Evolutionary conservation across 179 eudicot genomes (phyloP).

Genomic region (Silene noctiflora): DNA sequence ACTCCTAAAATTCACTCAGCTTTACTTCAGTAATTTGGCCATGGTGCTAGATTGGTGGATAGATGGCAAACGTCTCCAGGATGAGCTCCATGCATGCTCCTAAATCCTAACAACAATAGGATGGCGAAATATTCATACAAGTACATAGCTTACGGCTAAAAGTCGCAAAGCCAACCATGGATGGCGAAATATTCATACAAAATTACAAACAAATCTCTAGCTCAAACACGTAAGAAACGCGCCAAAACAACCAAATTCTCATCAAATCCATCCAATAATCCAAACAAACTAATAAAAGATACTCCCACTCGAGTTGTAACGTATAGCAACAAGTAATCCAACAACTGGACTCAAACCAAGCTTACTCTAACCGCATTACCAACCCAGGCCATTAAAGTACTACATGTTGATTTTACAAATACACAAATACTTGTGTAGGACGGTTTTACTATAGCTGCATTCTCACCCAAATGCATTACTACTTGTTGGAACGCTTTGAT

Average conservation of each 20-base stretch:
- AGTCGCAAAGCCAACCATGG: too few species aligned
- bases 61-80: background rate
- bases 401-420: background rate
- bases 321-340: too few species aligned
- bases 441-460: too few species aligned
- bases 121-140: background rate
- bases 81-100: background rate
- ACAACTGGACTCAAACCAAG: slow-evolving; percentile 1
- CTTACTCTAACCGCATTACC: slow-evolving; percentile 1
- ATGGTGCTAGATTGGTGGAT: background rate
- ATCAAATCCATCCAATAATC: background rate
- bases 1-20: background rate
- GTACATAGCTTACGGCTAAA: too few species aligned
- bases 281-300: background rate
- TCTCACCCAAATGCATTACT: too few species aligned
- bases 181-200: background rate
- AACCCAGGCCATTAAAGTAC: background rate
- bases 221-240: too few species aligned
- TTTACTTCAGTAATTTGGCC: background rate
- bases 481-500: too few species aligned
- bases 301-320: too few species aligned
- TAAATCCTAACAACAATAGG: background rate
- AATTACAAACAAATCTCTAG: background rate
- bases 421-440: background rate
- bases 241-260: too few species aligned